Evolutionary conservation across 1,284 basidiomycete genomes (phyloP).

Genomic region (Tylopilus orsonianus): DNA sequence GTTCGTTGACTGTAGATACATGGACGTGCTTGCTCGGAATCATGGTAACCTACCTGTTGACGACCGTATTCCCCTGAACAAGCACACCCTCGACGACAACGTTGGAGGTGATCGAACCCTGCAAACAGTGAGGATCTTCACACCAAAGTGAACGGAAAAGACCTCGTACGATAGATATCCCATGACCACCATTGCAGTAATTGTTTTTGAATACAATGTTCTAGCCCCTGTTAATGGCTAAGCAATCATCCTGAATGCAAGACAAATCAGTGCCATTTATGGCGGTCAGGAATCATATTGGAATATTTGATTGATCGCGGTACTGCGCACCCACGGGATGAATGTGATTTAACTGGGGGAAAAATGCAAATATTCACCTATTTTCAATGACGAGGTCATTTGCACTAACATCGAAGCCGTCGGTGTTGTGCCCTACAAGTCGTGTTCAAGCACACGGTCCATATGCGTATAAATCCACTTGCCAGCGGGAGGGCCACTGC

Average conservation of each 20-base stretch:
- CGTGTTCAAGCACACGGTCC: no score
- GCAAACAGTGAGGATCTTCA: no score
- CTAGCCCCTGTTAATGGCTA: slow-evolving; percentile 58
- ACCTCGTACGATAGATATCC: slow-evolving; percentile 49
- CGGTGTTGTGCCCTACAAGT: slow-evolving; percentile 48
- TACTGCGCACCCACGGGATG: slow-evolving; percentile 8
- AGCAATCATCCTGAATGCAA: slow-evolving; percentile 53
- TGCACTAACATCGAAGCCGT: slow-evolving; percentile 52
- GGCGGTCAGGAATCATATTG: slow-evolving; percentile 16
- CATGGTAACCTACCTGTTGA: slow-evolving; percentile 1
- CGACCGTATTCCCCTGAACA: neutral
- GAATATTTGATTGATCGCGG: slow-evolving; percentile 35
- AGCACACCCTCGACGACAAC: neutral
- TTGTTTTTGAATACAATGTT: slow-evolving; percentile 56
- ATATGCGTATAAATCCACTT: neutral
- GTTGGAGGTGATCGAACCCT: slow-evolving; percentile 1
- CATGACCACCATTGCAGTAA: slow-evolving; percentile 57
- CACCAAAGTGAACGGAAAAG: no score
- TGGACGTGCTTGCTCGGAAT: no score
- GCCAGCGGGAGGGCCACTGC: slow-evolving; percentile 26
- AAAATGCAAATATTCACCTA: slow-evolving; percentile 22
- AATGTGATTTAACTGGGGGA: slow-evolving; percentile 2
- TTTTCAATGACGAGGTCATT: slow-evolving; percentile 44
- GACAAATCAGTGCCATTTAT: neutral
- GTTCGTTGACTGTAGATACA: neutral